Evolutionary conservation across 345 rosid genomes (phyloP).

Genomic region (Kernera saxatilis): DNA sequence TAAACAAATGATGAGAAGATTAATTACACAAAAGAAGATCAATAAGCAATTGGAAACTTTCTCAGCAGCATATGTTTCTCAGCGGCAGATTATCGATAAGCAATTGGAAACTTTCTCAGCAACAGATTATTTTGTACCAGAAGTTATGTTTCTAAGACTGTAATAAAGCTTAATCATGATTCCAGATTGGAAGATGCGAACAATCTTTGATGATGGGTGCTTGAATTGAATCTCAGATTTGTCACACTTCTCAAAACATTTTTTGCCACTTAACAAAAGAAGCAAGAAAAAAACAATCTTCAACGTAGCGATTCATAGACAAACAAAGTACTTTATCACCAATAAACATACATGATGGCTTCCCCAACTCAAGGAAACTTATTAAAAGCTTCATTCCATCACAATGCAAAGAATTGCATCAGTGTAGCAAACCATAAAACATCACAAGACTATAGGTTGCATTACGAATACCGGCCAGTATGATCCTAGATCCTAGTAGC

Average conservation of each 20-base stretch:
- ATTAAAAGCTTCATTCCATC: not conserved
- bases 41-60: not conserved
- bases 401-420: not conserved
- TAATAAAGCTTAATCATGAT: not conserved
- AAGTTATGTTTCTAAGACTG: not conserved
- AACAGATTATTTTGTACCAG: not conserved
- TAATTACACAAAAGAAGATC: not conserved
- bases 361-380: not conserved
- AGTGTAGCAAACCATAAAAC: not conserved
- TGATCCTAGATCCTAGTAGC: not conserved
- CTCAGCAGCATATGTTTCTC: not conserved
- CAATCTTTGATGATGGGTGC: not conserved
- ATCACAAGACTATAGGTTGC: not conserved
- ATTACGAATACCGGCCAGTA: not conserved
- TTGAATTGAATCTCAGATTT: not conserved
- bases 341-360: not conserved
- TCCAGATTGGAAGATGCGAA: not conserved
- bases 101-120: not conserved
- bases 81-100: not conserved
- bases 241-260: not conserved
- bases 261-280: not conserved
- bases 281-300: not conserved
- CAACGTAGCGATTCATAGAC: not conserved
- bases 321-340: not conserved
- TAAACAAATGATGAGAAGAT: not conserved